These are phyloP conservation scores for Pisolithus sp. DNA, from an alignment of 768 basidiomycete genomes.

Conservation along the genomic window DNA sequence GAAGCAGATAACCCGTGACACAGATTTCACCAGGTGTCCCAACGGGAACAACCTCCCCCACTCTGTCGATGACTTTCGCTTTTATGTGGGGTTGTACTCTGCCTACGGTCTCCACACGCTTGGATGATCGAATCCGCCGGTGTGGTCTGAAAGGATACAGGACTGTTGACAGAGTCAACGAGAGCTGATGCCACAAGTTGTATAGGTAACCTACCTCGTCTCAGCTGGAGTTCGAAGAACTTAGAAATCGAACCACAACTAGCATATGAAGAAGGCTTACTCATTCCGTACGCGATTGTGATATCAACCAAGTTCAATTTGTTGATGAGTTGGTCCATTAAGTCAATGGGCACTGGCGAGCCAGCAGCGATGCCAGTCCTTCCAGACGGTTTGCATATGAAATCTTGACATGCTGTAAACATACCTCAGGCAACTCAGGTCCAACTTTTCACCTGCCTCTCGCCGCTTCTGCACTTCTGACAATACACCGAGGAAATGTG, in stretches of 20 bases:
- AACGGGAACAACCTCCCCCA: constrained; percentile 59
- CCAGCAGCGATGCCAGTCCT: constrained; percentile 84
- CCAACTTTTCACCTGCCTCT: constrained; percentile 37
- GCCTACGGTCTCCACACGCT: constrained; percentile 80
- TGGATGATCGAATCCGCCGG: constrained; percentile 60
- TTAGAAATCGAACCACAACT: neutral
- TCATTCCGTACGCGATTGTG: constrained; percentile 84
- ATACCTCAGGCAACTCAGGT: constrained; percentile 52
- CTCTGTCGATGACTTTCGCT: constrained; percentile 59
- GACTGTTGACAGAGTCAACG: constrained; percentile 36
- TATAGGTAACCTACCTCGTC: constrained; percentile 42
- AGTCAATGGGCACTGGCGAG: constrained; percentile 68
- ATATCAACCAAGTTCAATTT: constrained; percentile 64
- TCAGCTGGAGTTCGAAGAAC: constrained; percentile 44
- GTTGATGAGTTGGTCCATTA: constrained; percentile 68
- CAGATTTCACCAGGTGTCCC: constrained; percentile 71
- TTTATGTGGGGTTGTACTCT: constrained; percentile 69
- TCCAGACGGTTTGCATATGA: neutral
- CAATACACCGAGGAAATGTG: constrained; percentile 74
- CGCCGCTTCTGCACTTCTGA: constrained; percentile 56
- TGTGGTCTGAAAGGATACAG: constrained; percentile 78
- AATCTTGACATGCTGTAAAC: constrained; percentile 5
- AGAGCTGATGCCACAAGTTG: neutral
- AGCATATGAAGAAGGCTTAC: constrained; percentile 36
- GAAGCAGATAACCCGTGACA: constrained; percentile 69